Evolutionary conservation across 2,329 filamentous ascomycete species (phyloP), one percentile per base, ranked within the genome.

Genomic region (Venturia effusa): DNA sequence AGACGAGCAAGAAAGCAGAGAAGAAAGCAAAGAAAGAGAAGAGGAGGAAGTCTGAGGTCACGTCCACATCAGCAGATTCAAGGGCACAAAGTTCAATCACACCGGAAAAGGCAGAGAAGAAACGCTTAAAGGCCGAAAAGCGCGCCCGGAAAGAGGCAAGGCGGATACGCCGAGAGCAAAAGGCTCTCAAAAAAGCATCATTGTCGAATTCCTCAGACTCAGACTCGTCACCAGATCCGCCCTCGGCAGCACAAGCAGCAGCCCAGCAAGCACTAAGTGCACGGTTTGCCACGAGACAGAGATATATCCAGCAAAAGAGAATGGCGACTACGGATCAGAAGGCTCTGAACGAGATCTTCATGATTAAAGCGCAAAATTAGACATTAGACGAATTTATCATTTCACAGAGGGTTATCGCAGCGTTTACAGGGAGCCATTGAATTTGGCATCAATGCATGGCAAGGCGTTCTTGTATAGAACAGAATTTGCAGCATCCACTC

Each of bases 241-340:
- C 30, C 30, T 41, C 61, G 17, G 37, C 34, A 40, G 27, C 32
- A 19, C 59, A 37, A 62, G 40, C 40, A 51, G 45, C 41, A 41
- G 40, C 24, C 15, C 61, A 57, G 51, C 30, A 57, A 57, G 71
- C 60, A 69, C 66, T 24, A 74, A 79, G 66, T 32, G 85, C 82
- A 60, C 83, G 91, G 67, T 89, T 92, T 73, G 83, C 88, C 63
- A 85, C 92, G 59, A 81, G 93, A 67, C 86, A 89, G 68, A 83
- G 90, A 66, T 90, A 92, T 74, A 96, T 97, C 70, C 88, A 88
- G 64, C 90, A 94, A 70, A 97, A 97, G 80, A 87, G 86, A 70
- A 84, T 88, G 78, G 92, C 92, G 2, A 83, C 92, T 65, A 83
- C 91, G 78, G 89, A 97, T 74, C 83, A 87, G 60, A 86, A 88